Percentiles rank a stretch among this genome's conserved stretches.
phyloP scores from a whole-genome alignment of 2,329 filamentous ascomycete species.

The Fusarium tanahbumbuense region DNA sequence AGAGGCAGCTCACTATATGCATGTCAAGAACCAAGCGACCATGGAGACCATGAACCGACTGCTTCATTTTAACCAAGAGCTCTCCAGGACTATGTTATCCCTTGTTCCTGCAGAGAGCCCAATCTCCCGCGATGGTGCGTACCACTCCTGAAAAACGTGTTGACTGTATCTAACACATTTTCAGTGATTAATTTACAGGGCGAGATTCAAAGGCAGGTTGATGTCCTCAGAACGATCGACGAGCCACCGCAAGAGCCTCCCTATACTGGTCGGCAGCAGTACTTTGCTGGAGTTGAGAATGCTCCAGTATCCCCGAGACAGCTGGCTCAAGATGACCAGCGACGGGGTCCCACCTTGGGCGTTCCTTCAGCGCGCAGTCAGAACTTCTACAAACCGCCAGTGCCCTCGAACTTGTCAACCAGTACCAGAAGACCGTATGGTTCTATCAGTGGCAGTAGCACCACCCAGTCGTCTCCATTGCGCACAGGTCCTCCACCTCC shows the following conservation, averaged over 20 bases:
- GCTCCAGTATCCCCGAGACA: slow-evolving; percentile 89
- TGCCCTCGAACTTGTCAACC: slow-evolving; percentile 83
- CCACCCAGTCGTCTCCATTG: slow-evolving; percentile 74
- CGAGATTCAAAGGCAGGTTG: slow-evolving; percentile 71
- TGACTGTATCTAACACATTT: slow-evolving; percentile 29
- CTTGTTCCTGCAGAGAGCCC: slow-evolving; percentile 81
- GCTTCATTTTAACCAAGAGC: slow-evolving; percentile 83
- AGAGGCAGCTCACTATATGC: slow-evolving; percentile 82
- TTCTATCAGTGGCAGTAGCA: slow-evolving; percentile 81
- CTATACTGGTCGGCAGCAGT: slow-evolving; percentile 74
- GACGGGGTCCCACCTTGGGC: slow-evolving; percentile 77
- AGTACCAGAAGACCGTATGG: slow-evolving; percentile 84
- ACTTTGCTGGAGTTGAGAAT: slow-evolving; percentile 76
- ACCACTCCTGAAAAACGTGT: slow-evolving; percentile 1
- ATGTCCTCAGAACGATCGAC: slow-evolving; percentile 67
- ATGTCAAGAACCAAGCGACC: slow-evolving; percentile 82
- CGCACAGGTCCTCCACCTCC: slow-evolving; percentile 76
- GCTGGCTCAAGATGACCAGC: slow-evolving; percentile 84
- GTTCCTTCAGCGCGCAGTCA: slow-evolving; percentile 70
- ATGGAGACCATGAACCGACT: slow-evolving; percentile 81
- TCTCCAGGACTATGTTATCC: slow-evolving; percentile 79
- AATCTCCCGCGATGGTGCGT: slow-evolving; percentile 84
- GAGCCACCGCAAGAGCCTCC: slow-evolving; percentile 74
- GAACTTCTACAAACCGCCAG: slow-evolving; percentile 76
- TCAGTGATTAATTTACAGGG: slow-evolving; percentile 67